These are phyloP conservation scores for Beauveria medogensis DNA, from an alignment of 2,329 filamentous ascomycete genomes.

Conservation along the genomic window DNA sequence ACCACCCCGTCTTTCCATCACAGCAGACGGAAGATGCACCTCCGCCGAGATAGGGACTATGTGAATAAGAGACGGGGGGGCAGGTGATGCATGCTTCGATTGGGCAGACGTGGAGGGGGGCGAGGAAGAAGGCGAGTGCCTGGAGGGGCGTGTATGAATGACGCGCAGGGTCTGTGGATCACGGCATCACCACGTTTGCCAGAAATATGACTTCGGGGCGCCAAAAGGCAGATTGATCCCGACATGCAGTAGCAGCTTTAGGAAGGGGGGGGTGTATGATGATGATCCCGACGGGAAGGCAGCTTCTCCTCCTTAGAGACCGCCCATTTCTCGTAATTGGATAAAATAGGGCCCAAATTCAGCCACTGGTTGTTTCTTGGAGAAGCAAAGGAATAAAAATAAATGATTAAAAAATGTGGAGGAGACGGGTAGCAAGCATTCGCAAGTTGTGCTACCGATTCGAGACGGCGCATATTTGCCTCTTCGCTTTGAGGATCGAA, in stretches of 20 bases:
- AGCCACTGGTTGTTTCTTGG: neutral
- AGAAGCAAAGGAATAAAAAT: neutral
- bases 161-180: neutral
- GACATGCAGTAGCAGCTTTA: neutral
- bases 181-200: neutral
- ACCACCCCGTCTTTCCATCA: neutral
- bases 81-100: constrained; percentile 2
- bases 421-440: constrained; percentile 6
- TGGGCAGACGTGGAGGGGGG: neutral
- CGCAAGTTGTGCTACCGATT: constrained; percentile 5
- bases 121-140: neutral
- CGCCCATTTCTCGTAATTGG: constrained; percentile 1
- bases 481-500: neutral
- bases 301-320: neutral
- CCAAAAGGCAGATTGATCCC: neutral
- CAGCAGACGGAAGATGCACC: neutral
- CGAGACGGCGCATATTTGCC: constrained; percentile 5
- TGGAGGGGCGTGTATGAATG: neutral
- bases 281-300: constrained; percentile 6
- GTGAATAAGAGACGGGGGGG: neutral
- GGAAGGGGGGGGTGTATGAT: neutral
- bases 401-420: neutral
- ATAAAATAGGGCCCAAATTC: neutral
- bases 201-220: neutral
- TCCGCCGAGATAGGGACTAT: constrained; percentile 2